Conservation (phyloP, 108 stramenopile genomes). For the Pseudonitzschia multistriata region DNA sequence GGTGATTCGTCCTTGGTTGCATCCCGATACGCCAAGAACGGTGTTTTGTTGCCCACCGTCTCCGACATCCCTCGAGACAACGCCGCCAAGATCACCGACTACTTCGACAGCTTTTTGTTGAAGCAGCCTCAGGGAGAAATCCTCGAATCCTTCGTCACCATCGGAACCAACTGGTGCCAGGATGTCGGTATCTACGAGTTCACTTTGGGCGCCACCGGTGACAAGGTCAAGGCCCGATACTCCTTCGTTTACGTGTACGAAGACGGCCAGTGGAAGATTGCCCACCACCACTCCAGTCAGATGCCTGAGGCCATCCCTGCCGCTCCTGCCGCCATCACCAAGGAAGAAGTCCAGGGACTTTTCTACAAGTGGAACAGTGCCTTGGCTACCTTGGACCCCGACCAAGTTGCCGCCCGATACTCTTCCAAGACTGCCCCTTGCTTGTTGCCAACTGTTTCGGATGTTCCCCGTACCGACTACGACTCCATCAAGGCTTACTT, state of each 20-base stretch:
- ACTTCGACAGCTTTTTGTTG: conserved; percentile 39
- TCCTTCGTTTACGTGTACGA: conserved; percentile 64
- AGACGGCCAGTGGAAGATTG: conserved; percentile 71
- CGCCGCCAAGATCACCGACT: conserved; percentile 32
- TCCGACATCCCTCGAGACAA: conserved; percentile 35
- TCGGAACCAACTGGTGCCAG: conserved; percentile 45
- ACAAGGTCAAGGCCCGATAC: conserved; percentile 50
- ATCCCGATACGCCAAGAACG: conserved; percentile 40
- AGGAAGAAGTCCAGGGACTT: conserved; percentile 40
- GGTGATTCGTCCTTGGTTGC: conserved; percentile 42
- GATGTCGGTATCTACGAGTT: conserved; percentile 42
- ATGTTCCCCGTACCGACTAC: conserved; percentile 54
- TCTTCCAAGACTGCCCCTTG: conserved; percentile 30
- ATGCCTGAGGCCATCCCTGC: conserved; percentile 56
- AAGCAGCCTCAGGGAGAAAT: conserved; percentile 44
- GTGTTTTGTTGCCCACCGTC: conserved; percentile 49
- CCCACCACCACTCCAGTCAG: conserved; percentile 64
- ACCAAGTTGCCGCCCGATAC: conserved; percentile 44
- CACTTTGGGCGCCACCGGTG: conserved; percentile 25
- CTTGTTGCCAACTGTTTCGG: conserved; percentile 36
- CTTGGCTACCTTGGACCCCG: conserved; percentile 46
- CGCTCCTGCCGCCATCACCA: conserved; percentile 29
- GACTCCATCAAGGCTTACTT: conserved; percentile 53
- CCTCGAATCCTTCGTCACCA: conserved; percentile 24
- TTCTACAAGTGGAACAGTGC: conserved; percentile 62